phyloP scores from a whole-genome alignment of 495 filamentous ascomycete species.

The Annulohypoxylon maeteangense region DNA sequence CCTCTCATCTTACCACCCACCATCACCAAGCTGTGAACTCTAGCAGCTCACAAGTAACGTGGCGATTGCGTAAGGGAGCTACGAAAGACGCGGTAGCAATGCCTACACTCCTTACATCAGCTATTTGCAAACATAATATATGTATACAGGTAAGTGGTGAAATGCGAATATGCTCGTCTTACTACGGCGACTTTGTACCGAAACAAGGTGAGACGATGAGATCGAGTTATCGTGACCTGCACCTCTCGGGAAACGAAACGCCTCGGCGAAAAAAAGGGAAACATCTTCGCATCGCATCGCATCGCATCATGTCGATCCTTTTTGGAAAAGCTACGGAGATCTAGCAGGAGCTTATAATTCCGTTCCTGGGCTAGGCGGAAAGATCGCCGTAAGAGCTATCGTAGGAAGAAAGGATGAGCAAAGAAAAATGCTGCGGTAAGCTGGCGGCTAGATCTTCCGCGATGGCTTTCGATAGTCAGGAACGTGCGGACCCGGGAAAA shows the following conservation, averaged over 20 bases:
- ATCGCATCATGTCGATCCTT: constrained; percentile 26
- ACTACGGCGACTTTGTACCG: constrained; percentile 13
- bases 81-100: constrained; percentile 3
- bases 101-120: constrained; percentile 1
- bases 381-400: constrained; percentile 17
- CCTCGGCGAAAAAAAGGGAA: constrained; percentile 7
- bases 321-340: constrained; percentile 13
- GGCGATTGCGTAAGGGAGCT: constrained; percentile 1
- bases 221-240: constrained; percentile 14
- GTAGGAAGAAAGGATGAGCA: constrained; percentile 33
- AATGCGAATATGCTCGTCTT: constrained; percentile 18
- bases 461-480: constrained; percentile 40
- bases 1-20: constrained; percentile 23
- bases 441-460: constrained; percentile 19
- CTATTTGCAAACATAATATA: neutral
- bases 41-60: constrained; percentile 10
- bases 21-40: constrained; percentile 12
- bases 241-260: constrained; percentile 11
- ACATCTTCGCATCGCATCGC: neutral
- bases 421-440: constrained; percentile 1
- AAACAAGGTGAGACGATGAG: constrained; percentile 20
- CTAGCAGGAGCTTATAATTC: constrained; percentile 23
- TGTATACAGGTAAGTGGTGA: neutral
- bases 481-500: constrained; percentile 22
- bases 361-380: constrained; percentile 9